A percentile compares a stretch with the other conserved stretches of the same genome.
Evolutionary conservation across 2,329 filamentous ascomycete species (phyloP).

Genomic region (Aspergillus melleus): DNA sequence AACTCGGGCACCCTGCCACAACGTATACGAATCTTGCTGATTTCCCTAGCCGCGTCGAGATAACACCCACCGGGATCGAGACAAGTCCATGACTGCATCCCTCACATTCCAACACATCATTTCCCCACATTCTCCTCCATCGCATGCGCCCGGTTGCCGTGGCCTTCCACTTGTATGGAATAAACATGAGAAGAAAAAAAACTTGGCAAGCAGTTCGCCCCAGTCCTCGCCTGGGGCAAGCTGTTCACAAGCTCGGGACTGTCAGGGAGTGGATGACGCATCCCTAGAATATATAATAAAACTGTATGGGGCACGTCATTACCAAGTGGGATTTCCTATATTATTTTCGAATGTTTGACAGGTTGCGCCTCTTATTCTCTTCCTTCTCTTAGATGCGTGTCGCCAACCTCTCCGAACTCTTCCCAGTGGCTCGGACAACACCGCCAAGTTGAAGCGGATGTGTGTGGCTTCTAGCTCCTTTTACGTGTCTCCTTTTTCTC

Average conservation of each 20-base stretch:
- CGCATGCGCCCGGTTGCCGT: constrained; percentile 9
- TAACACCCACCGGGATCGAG: not conserved
- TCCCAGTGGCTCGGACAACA: not conserved
- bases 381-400: not conserved
- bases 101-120: constrained; percentile 14
- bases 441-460: not conserved
- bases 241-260: not conserved
- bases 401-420: not conserved
- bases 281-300: not conserved
- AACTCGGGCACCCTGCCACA: not conserved
- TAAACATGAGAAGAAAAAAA: not conserved
- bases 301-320: not conserved
- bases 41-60: not conserved
- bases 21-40: not conserved
- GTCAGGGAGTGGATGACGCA: not conserved
- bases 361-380: not conserved
- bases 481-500: not conserved
- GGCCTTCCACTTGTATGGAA: not conserved
- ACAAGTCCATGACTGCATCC: not conserved
- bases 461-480: constrained; percentile 6
- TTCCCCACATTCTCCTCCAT: constrained; percentile 19
- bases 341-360: not conserved
- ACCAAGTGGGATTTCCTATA: not conserved
- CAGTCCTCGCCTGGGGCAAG: not conserved
- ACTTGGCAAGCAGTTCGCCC: not conserved